These are phyloP conservation scores for Ascochyta viciae-villosae DNA, from an alignment of 2,329 filamentous ascomycete genomes.

Conservation along the genomic window DNA sequence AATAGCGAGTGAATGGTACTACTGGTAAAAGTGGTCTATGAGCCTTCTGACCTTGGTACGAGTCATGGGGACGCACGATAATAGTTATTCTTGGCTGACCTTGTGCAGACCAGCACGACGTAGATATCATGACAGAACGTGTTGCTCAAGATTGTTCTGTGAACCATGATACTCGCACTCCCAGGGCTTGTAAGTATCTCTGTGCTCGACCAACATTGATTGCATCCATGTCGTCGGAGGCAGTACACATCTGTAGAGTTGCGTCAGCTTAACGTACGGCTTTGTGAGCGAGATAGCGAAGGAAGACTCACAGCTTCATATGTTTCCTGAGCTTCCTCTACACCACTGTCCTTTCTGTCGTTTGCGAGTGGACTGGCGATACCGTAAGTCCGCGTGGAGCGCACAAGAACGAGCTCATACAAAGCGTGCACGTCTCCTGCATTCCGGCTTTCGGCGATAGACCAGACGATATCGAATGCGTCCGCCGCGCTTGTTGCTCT, in stretches of 20 bases:
- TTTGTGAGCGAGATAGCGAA: neutral
- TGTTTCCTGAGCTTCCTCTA: neutral
- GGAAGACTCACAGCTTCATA: conserved; percentile 1
- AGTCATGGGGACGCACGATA: neutral
- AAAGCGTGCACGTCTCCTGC: conserved; percentile 18
- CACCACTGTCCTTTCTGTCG: conserved; percentile 11
- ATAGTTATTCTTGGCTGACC: neutral
- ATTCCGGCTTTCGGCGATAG: conserved; percentile 17
- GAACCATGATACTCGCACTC: conserved; percentile 30
- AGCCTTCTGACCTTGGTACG: too few relatives aligned
- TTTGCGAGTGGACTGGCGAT: neutral
- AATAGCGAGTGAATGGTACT: too few relatives aligned
- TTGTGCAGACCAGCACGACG: neutral
- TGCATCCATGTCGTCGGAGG: conserved; percentile 2
- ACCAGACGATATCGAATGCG: conserved; percentile 25
- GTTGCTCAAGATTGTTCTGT: conserved; percentile 18
- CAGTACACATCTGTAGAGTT: conserved; percentile 4
- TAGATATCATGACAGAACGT: neutral
- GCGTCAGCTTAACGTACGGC: conserved; percentile 2
- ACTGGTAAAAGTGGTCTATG: too few relatives aligned
- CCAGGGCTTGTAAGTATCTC: conserved; percentile 17
- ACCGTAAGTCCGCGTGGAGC: conserved; percentile 9
- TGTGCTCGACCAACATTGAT: conserved; percentile 17
- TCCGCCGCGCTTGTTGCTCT: conserved; percentile 15
- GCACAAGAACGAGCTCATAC: conserved; percentile 30